Evolutionary conservation across 106 monocot genomes (phyloP).

Genomic region (Dendrobium nobile): DNA sequence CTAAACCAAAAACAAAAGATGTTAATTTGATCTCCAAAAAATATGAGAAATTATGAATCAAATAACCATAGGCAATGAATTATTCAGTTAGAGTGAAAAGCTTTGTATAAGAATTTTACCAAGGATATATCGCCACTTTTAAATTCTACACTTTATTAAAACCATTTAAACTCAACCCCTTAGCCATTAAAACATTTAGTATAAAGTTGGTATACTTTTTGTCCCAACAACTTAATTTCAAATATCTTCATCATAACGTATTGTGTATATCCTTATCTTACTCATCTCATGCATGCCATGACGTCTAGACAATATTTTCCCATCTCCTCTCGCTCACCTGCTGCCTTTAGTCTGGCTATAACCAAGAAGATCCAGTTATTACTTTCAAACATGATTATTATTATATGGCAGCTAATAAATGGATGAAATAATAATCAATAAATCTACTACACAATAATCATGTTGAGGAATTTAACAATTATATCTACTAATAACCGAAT

Average conservation of each 20-base stretch:
- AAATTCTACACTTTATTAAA: neutral
- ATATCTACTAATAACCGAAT: neutral
- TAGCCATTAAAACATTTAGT: neutral
- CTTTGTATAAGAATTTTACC: neutral
- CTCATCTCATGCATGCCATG: neutral
- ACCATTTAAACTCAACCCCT: neutral
- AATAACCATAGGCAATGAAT: neutral
- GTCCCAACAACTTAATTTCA: neutral
- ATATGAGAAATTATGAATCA: neutral
- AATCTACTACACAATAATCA: neutral
- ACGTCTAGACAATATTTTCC: neutral
- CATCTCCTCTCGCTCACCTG: neutral
- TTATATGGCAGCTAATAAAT: neutral
- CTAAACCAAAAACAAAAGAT: neutral
- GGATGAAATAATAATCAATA: neutral
- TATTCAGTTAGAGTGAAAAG: neutral
- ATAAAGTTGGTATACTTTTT: neutral
- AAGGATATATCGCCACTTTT: neutral
- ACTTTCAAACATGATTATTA: neutral
- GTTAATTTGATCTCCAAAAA: neutral
- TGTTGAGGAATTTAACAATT: neutral
- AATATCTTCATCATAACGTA: neutral
- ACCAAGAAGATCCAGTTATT: neutral
- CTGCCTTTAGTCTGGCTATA: neutral
- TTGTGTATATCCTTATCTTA: neutral